These are phyloP conservation scores for Candida ipomoeae DNA, from an alignment of 805 yeast species.

Conservation along the genomic window DNA sequence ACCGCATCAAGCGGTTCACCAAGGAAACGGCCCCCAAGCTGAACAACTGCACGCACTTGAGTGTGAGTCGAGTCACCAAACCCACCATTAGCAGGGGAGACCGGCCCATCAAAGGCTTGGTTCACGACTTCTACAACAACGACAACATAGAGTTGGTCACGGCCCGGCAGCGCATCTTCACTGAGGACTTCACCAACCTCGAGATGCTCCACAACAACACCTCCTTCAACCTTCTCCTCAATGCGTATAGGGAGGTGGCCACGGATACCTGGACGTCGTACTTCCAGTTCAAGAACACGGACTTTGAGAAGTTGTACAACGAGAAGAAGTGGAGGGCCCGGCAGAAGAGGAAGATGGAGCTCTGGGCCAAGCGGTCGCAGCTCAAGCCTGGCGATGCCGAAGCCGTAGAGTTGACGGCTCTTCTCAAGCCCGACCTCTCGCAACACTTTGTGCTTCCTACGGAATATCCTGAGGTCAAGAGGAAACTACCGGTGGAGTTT, in stretches of 20 bases:
- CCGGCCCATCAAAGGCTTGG: conserved; percentile 34
- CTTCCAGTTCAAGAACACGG: conserved; percentile 35
- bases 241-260: conserved; percentile 37
- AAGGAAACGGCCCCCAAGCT: conserved; percentile 10
- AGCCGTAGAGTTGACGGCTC: conserved; percentile 11
- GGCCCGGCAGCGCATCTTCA: conserved; percentile 25
- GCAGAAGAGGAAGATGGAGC: conserved; percentile 16
- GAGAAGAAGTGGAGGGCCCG: conserved; percentile 6
- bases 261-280: conserved; percentile 38
- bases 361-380: conserved; percentile 9
- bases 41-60: conserved; percentile 24
- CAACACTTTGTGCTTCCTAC: conserved; percentile 33
- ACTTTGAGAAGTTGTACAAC: conserved; percentile 34
- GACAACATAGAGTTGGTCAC: conserved; percentile 28
- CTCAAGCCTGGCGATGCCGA: conserved; percentile 3
- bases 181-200: conserved; percentile 35
- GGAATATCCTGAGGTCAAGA: conserved; percentile 29
- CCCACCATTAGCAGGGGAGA: conserved; percentile 16
- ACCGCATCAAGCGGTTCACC: conserved; percentile 24
- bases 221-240: conserved; percentile 37
- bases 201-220: conserved; percentile 43
- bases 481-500: conserved; percentile 32
- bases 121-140: conserved; percentile 31
- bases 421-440: conserved; percentile 14
- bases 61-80: conserved; percentile 17